These are phyloP conservation scores for Mucor irregularis DNA, from an alignment of 371 early-diverging fungal genomes.

Conservation along the genomic window DNA sequence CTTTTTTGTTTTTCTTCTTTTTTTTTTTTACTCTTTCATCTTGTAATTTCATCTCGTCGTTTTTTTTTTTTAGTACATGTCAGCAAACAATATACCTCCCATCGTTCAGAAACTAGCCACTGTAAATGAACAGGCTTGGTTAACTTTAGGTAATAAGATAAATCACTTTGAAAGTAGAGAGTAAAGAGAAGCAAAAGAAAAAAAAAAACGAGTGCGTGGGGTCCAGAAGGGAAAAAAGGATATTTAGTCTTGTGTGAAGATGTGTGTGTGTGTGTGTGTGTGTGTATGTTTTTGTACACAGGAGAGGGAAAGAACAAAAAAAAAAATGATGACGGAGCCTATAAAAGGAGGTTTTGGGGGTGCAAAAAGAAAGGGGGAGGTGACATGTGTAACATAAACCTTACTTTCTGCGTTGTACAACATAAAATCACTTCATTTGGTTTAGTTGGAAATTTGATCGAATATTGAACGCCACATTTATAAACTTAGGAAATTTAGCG, in stretches of 20 bases:
- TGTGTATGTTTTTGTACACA: constrained; percentile 4
- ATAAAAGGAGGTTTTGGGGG: constrained; percentile 9
- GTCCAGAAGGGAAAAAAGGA: no score
- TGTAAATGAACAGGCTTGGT: constrained; percentile 79
- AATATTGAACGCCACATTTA: constrained; percentile 17
- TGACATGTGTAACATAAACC: constrained; percentile 12
- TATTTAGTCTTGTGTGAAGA: background rate
- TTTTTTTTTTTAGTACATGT: constrained; percentile 1
- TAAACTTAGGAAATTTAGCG: constrained; percentile 59
- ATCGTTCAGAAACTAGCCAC: constrained; percentile 62
- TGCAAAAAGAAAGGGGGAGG: constrained; percentile 4
- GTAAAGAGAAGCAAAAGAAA: constrained; percentile 1
- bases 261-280: background rate
- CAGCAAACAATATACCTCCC: constrained; percentile 15
- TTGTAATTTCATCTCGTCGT: constrained; percentile 12
- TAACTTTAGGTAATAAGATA: constrained; percentile 81
- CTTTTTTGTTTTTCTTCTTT: constrained; percentile 1
- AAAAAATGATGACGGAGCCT: constrained; percentile 16
- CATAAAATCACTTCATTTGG: constrained; percentile 7
- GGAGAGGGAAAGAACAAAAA: constrained; percentile 2
- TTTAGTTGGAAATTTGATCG: constrained; percentile 1
- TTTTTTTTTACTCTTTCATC: constrained; percentile 18
- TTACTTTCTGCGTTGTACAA: no score
- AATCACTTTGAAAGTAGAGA: no score
- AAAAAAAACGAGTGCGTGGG: no score